Conservation (phyloP, 176 grass and related monocot genomes). For the Oryza australiensis region DNA sequence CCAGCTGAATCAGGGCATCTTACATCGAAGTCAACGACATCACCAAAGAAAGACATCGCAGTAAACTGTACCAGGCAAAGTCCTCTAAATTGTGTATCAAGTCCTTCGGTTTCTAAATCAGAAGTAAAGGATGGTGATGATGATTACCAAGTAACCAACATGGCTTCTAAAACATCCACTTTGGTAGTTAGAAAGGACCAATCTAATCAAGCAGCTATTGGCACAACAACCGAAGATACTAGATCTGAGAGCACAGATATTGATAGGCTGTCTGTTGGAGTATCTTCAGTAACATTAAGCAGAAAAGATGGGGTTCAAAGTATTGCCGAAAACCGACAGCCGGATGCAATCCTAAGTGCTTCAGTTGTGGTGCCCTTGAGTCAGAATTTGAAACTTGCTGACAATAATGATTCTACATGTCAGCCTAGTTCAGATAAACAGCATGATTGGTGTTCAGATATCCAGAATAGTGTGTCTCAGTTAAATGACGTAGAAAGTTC, state of each 20-base stretch:
- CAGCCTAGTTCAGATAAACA: conserved; percentile 42
- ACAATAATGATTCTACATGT: conserved; percentile 34
- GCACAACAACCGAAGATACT: conserved; percentile 30
- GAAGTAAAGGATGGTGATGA: conserved; percentile 41
- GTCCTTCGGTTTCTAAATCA: conserved; percentile 28
- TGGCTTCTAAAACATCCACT: conserved; percentile 26
- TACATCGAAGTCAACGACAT: conserved; percentile 13
- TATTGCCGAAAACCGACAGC: conserved; percentile 28
- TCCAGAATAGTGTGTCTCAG: conserved; percentile 23
- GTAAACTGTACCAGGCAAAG: conserved; percentile 40
- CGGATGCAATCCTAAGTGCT: conserved; percentile 17
- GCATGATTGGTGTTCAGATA: conserved; percentile 45
- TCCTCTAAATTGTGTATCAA: conserved; percentile 34
- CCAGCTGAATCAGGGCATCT: conserved; percentile 9
- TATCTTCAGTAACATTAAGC: conserved; percentile 64
- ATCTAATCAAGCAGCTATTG: conserved; percentile 27
- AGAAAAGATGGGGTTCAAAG: conserved; percentile 34
- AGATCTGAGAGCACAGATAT: conserved; percentile 28
- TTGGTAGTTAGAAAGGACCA: conserved; percentile 22
- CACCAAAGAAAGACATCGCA: conserved; percentile 31
- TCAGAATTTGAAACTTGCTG: conserved; percentile 27
- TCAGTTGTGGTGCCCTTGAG: conserved; percentile 2
- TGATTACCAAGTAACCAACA: not conserved
- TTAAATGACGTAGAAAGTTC: conserved; percentile 36
- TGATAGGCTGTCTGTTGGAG: conserved; percentile 40